A percentile compares a stretch with the other conserved stretches of the same genome.
Evolutionary conservation across 805 yeast species (phyloP).

Genomic region (Candida ovalis): DNA sequence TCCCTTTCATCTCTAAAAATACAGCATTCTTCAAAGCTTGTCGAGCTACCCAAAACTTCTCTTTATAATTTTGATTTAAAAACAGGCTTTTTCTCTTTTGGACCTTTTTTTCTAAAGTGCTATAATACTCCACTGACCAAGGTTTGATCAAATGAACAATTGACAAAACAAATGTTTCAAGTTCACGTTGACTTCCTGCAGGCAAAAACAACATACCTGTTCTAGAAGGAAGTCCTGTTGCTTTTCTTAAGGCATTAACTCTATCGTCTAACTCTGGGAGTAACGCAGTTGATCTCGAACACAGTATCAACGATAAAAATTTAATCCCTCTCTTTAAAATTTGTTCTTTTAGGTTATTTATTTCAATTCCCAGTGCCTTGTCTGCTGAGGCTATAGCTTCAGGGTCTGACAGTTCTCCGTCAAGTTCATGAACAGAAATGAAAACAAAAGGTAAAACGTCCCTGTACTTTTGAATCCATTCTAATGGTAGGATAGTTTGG

Average conservation of each 20-base stretch:
- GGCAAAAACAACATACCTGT: slow-evolving; percentile 43
- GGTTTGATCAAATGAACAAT: slow-evolving; percentile 38
- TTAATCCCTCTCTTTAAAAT: slow-evolving; percentile 30
- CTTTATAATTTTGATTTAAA: slow-evolving; percentile 20
- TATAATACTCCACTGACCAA: slow-evolving; percentile 42
- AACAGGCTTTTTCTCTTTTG: slow-evolving; percentile 37
- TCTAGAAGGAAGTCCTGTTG: slow-evolving; percentile 40
- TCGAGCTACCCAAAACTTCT: slow-evolving; percentile 42
- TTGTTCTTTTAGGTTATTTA: slow-evolving; percentile 31
- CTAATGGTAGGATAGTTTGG: slow-evolving; percentile 37
- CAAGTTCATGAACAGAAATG: slow-evolving; percentile 41
- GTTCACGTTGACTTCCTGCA: slow-evolving; percentile 38
- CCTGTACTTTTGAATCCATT: slow-evolving; percentile 54
- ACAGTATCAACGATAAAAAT: slow-evolving; percentile 34
- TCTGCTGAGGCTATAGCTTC: slow-evolving; percentile 26
- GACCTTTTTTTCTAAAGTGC: slow-evolving; percentile 36
- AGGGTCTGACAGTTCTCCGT: slow-evolving; percentile 26
- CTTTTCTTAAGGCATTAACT: slow-evolving; percentile 34
- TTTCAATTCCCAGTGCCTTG: slow-evolving; percentile 34
- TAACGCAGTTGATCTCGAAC: slow-evolving; percentile 25
- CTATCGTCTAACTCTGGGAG: slow-evolving; percentile 35
- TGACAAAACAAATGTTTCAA: slow-evolving; percentile 37
- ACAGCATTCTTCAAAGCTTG: slow-evolving; percentile 49
- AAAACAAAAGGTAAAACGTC: slow-evolving; percentile 45
- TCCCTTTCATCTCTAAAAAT: slow-evolving; percentile 45